phyloP scores from a whole-genome alignment of 2,329 filamentous ascomycete genomes.

The Fusarium foetens region DNA sequence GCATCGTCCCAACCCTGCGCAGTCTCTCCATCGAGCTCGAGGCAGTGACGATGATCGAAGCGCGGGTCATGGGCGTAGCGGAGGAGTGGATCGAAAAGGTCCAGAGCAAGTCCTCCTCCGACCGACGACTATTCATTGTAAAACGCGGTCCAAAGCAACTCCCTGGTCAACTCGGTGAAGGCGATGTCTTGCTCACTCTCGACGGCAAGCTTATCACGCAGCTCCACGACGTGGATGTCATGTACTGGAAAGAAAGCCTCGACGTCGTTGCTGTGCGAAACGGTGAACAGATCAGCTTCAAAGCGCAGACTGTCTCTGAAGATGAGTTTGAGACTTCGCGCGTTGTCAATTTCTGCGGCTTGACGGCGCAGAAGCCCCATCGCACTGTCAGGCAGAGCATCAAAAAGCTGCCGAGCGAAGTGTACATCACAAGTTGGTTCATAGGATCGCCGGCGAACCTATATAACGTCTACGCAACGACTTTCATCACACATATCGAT shows the following conservation, averaged over 20 bases:
- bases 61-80: conserved; percentile 93
- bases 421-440: conserved; percentile 90
- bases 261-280: conserved; percentile 90
- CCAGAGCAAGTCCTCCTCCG: conserved; percentile 85
- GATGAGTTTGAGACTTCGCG: conserved; percentile 92
- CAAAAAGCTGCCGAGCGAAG: conserved; percentile 94
- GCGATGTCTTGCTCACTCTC: conserved; percentile 89
- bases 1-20: conserved; percentile 79
- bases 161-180: conserved; percentile 76
- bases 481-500: conserved; percentile 97
- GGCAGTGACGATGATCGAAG: conserved; percentile 95
- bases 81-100: conserved; percentile 96
- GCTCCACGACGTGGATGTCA: conserved; percentile 90
- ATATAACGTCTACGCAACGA: conserved; percentile 92
- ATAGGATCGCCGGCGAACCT: conserved; percentile 85
- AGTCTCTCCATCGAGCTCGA: conserved; percentile 95
- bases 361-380: conserved; percentile 90
- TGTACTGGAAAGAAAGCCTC: conserved; percentile 88
- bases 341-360: conserved; percentile 93
- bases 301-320: conserved; percentile 85
- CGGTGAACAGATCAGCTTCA: conserved; percentile 78
- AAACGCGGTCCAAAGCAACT: conserved; percentile 76
- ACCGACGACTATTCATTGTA: conserved; percentile 98
- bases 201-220: conserved; percentile 93
- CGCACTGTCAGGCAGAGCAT: conserved; percentile 98